Evolutionary conservation across 345 rosid species (phyloP), one percentile per base, ranked within the genome.

Genomic region (Populus ilicifolia): DNA sequence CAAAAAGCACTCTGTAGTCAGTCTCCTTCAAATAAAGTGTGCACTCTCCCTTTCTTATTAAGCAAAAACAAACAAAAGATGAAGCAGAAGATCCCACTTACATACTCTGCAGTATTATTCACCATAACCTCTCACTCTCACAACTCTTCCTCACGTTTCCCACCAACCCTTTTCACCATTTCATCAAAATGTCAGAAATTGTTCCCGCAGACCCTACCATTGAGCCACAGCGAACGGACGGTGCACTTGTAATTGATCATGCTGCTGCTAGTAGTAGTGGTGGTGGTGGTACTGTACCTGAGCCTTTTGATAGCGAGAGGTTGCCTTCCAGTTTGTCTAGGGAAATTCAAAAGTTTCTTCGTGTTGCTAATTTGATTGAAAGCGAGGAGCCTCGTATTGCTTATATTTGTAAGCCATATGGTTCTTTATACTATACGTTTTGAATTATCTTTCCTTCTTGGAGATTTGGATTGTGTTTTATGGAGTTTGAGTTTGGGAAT

Each of bases 251-350:
- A 8, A 83, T 16, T 62, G 67, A 25, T 1, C 65, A 33, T 30
- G 2, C 35, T 11, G n/a, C 89, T 48, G 67, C 39, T 8, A 75
- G 86, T 41, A 11, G 54, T 44, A 18, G 59, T 23, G 88, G 85
- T 64, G 62, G 39, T 23, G 88, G 85, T 65, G 62, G 39, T 61
- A 61, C 87, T 73, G 85, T 74, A 27, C 84, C 89, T 44, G 88
- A 84, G 87, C 91, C 95, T 1, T 93, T 95, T 70, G 97, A 91
- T n/a, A 93, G 99, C 65, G 99, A 95, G 87, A 89, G 90, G 84
- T 63, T 95, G 82, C 99, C 99, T 3, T 73, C 94, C 67, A 91
- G 89, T 30, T 79, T 95, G 75, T 87, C 89, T 75, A 83, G 96
- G 0, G 94, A 88, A 56, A 95, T 95, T 54, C 97, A 89, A 85